phyloP scores from a whole-genome alignment of 2,329 filamentous ascomycete genomes.

The Curvularia lunata region DNA sequence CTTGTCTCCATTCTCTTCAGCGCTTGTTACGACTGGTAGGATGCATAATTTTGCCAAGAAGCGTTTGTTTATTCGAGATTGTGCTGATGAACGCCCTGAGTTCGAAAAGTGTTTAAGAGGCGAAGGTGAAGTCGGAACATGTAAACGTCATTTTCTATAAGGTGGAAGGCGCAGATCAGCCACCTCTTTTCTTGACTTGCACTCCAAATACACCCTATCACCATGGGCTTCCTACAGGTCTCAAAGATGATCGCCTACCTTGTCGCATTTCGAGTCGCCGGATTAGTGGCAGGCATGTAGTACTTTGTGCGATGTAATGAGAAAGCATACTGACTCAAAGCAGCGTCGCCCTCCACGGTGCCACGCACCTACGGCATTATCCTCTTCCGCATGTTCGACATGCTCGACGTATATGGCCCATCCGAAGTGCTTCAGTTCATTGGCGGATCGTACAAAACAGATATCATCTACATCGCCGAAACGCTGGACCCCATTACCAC shows the following conservation, averaged over 20 bases:
- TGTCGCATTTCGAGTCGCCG: not conserved
- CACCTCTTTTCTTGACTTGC: not conserved
- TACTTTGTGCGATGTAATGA: not conserved
- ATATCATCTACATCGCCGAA: slow-evolving; percentile 28
- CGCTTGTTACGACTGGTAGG: not conserved
- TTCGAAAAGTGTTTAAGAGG: not conserved
- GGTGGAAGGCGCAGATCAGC: not conserved
- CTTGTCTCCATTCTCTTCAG: not conserved
- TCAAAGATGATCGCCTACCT: not conserved
- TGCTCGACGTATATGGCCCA: slow-evolving; percentile 47
- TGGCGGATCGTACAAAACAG: slow-evolving; percentile 29
- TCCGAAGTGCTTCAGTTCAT: slow-evolving; percentile 51
- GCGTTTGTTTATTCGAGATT: not conserved
- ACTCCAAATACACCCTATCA: not conserved
- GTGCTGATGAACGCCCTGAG: not conserved
- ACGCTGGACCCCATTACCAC: slow-evolving; percentile 43
- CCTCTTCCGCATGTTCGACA: slow-evolving; percentile 39
- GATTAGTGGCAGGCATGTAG: slow-evolving; percentile 4
- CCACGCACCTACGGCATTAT: slow-evolving; percentile 35
- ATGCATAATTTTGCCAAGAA: not conserved
- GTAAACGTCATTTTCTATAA: not conserved
- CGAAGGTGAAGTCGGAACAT: not conserved
- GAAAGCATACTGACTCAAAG: not conserved
- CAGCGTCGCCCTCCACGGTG: slow-evolving; percentile 18
- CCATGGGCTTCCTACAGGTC: slow-evolving; percentile 13